These are phyloP conservation scores for Nemania serpens DNA, from an alignment of 2,329 filamentous ascomycete genomes.

Conservation along the genomic window DNA sequence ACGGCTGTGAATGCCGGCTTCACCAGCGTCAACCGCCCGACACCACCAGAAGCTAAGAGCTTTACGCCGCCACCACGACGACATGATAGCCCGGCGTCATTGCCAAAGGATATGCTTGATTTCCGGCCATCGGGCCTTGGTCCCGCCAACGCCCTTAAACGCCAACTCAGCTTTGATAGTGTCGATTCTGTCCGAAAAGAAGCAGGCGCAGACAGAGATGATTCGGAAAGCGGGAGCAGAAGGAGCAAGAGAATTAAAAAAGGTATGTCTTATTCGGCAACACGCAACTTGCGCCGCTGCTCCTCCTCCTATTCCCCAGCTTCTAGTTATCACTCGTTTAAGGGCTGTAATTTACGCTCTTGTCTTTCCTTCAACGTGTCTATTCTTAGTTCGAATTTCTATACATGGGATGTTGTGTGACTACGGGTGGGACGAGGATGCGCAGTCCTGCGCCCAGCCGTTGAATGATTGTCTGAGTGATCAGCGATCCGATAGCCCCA, in stretches of 20 bases:
- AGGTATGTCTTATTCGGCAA: slow-evolving; percentile 55
- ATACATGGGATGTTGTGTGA: background rate
- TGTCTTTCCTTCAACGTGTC: no score
- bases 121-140: slow-evolving; percentile 60
- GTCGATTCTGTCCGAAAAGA: slow-evolving; percentile 56
- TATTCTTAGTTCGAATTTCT: background rate
- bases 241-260: slow-evolving; percentile 94
- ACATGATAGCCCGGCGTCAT: slow-evolving; percentile 65
- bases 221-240: slow-evolving; percentile 70
- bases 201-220: slow-evolving; percentile 55
- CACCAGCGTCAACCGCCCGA: slow-evolving; percentile 66
- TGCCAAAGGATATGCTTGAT: slow-evolving; percentile 69
- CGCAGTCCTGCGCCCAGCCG: background rate
- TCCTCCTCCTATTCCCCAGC: background rate
- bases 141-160: slow-evolving; percentile 70
- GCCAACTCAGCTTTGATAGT: slow-evolving; percentile 70
- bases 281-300: background rate
- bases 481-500: background rate
- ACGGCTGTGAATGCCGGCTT: slow-evolving; percentile 75
- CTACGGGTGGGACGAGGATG: background rate
- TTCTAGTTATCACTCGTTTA: background rate
- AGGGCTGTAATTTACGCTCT: background rate
- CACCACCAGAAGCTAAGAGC: slow-evolving; percentile 55
- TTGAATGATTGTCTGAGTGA: background rate
- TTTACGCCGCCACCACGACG: slow-evolving; percentile 65